Percentiles rank a stretch among this genome's conserved stretches.
These are phyloP conservation scores for Nothomitra cinnamomea DNA, from an alignment of 2,329 filamentous ascomycete species.

Conservation along the genomic window DNA sequence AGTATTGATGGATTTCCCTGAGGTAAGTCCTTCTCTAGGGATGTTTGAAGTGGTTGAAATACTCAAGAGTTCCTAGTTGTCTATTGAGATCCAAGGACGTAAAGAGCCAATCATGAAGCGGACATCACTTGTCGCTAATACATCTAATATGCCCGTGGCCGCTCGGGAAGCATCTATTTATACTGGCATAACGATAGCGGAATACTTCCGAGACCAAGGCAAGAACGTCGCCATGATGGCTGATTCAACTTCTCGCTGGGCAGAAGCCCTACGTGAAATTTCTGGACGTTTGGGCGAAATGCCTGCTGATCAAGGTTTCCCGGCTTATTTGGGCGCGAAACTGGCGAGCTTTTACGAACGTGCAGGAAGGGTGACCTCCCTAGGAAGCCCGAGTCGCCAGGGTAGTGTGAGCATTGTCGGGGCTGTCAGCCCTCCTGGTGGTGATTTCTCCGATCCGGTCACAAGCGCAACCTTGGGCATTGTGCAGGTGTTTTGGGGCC, in stretches of 20 bases:
- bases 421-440: constrained; percentile 90
- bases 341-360: constrained; percentile 98
- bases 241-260: constrained; percentile 95
- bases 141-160: constrained; percentile 98
- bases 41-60: background rate
- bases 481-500: constrained; percentile 98
- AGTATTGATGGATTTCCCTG: constrained; percentile 98
- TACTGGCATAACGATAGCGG: constrained; percentile 84
- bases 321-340: constrained; percentile 90
- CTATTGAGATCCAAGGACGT: constrained; percentile 83
- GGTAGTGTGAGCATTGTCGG: constrained; percentile 96
- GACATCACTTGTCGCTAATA: constrained; percentile 95
- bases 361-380: constrained; percentile 68
- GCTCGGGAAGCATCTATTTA: constrained; percentile 98
- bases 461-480: constrained; percentile 88
- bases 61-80: constrained; percentile 35
- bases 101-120: constrained; percentile 99
- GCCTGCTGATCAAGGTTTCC: constrained; percentile 99
- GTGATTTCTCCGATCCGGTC: constrained; percentile 98
- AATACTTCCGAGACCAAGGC: constrained; percentile 95
- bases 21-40: constrained; percentile 29
- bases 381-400: constrained; percentile 75
- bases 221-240: constrained; percentile 99
- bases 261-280: constrained; percentile 94
- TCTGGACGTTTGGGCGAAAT: constrained; percentile 98